These are phyloP conservation scores for Tephrocybe sp. DNA, from an alignment of 768 basidiomycete species.

Conservation along the genomic window DNA sequence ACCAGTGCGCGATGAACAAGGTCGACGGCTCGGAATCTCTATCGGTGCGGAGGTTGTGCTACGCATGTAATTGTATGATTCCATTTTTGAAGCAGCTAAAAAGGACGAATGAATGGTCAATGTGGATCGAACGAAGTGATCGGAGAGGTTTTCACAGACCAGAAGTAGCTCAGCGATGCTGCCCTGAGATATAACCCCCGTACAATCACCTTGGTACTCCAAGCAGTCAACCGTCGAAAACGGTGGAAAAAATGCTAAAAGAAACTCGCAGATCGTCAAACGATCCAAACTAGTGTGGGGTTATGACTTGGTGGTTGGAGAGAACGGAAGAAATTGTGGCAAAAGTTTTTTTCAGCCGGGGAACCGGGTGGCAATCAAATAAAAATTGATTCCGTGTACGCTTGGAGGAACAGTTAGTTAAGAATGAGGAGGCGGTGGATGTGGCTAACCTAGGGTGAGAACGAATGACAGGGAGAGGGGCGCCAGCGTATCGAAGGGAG, in stretches of 20 bases:
- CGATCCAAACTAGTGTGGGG: neutral
- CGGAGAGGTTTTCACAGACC: slow-evolving; percentile 11
- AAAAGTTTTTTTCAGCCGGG: slow-evolving; percentile 11
- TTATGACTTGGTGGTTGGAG: neutral
- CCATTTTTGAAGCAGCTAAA: slow-evolving; percentile 10
- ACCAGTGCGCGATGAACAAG: slow-evolving; percentile 16
- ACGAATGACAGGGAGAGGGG: neutral
- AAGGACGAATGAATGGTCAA: neutral
- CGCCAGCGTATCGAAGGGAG: neutral
- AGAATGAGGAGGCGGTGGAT: neutral
- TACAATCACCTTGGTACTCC: neutral
- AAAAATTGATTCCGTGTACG: slow-evolving; percentile 13
- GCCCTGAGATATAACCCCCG: slow-evolving; percentile 1
- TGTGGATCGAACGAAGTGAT: slow-evolving; percentile 4
- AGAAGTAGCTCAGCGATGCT: neutral
- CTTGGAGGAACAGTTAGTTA: neutral
- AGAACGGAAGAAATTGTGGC: slow-evolving; percentile 5
- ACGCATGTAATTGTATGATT: slow-evolving; percentile 11
- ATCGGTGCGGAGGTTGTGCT: slow-evolving; percentile 38
- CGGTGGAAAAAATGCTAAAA: neutral
- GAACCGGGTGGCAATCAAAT: slow-evolving; percentile 13
- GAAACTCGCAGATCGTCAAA: neutral
- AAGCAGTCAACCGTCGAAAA: neutral
- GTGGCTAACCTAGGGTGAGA: neutral
- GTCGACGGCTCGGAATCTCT: slow-evolving; percentile 39